These are phyloP conservation scores for Exophiala alcalophila DNA, from an alignment of 2,329 filamentous ascomycete species.

Conservation along the genomic window DNA sequence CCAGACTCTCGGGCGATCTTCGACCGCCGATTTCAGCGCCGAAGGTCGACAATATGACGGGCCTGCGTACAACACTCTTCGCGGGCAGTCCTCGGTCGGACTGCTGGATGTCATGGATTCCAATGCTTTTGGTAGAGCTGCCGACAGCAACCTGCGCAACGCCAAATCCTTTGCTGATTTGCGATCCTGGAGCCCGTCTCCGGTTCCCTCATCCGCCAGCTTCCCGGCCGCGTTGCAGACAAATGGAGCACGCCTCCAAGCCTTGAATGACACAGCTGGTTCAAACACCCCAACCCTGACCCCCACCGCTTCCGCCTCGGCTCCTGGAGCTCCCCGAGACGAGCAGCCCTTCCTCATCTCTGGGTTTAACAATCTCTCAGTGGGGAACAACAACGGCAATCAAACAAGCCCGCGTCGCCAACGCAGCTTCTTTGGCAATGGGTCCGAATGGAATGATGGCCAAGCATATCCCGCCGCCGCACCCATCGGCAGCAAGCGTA, in stretches of 20 bases:
- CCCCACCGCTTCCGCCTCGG: slow-evolving; percentile 53
- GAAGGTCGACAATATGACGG: slow-evolving; percentile 70
- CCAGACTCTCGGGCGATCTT: slow-evolving; percentile 82
- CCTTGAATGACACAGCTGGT: slow-evolving; percentile 55
- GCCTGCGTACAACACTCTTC: slow-evolving; percentile 62
- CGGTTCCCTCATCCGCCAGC: slow-evolving; percentile 82
- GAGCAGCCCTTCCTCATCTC: slow-evolving; percentile 62
- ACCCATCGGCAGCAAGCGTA: slow-evolving; percentile 63
- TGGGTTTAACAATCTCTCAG: slow-evolving; percentile 59
- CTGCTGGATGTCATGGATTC: slow-evolving; percentile 83
- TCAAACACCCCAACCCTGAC: slow-evolving; percentile 67
- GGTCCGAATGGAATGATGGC: slow-evolving; percentile 28
- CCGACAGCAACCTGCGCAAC: slow-evolving; percentile 70
- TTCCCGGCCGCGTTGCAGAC: slow-evolving; percentile 68
- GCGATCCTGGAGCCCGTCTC: slow-evolving; percentile 90
- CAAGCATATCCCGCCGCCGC: slow-evolving; percentile 42
- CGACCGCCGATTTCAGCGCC: slow-evolving; percentile 97
- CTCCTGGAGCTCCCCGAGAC: slow-evolving; percentile 49
- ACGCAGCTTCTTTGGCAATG: slow-evolving; percentile 29
- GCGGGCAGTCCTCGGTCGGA: slow-evolving; percentile 70
- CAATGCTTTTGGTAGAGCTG: slow-evolving; percentile 63
- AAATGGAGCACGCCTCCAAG: slow-evolving; percentile 60
- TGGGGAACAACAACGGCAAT: slow-evolving; percentile 43
- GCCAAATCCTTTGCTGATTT: slow-evolving; percentile 97
- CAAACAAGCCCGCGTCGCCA: slow-evolving; percentile 42